phyloP scores from a whole-genome alignment of 139 green algal species.

The Nannochloris sp. region DNA sequence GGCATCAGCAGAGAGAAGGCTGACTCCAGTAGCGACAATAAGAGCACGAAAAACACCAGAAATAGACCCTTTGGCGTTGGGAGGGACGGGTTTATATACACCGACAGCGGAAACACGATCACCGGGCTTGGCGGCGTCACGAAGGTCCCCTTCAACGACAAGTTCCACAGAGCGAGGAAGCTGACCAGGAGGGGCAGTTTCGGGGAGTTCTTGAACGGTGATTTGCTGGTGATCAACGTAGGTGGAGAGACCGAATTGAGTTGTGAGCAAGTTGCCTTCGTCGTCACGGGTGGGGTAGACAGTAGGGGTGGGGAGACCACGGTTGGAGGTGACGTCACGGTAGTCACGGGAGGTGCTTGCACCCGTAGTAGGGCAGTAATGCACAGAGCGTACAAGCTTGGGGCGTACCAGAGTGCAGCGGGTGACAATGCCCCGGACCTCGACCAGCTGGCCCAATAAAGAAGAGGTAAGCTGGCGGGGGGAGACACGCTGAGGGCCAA shows the following conservation, averaged over 20 bases:
- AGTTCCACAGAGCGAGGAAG: conserved; percentile 68
- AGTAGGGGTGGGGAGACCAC: conserved; percentile 55
- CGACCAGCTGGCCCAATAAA: conserved; percentile 78
- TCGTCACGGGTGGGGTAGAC: conserved; percentile 79
- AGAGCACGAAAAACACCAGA: conserved; percentile 46
- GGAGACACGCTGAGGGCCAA: conserved; percentile 78
- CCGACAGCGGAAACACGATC: conserved; percentile 85
- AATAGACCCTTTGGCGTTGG: conserved; percentile 37
- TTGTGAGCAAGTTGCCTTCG: conserved; percentile 78
- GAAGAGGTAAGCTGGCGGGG: conserved; percentile 71
- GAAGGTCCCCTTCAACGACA: conserved; percentile 59
- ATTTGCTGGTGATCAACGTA: conserved; percentile 87
- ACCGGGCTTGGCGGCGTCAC: conserved; percentile 89
- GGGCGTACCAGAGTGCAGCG: conserved; percentile 80
- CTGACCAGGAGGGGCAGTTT: conserved; percentile 91
- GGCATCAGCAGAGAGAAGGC: conserved; percentile 40
- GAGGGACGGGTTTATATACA: conserved; percentile 85
- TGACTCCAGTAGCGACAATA: conserved; percentile 52
- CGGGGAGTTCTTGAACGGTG: conserved; percentile 93
- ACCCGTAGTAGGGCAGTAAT: conserved; percentile 79
- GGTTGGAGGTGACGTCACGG: conserved; percentile 79
- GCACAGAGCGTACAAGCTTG: conserved; percentile 81
- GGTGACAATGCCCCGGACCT: conserved; percentile 94
- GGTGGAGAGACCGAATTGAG: conserved; percentile 89
- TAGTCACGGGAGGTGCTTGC: conserved; percentile 74